Evolutionary conservation across 2,329 filamentous ascomycete genomes (phyloP).

Genomic region (Phoma sp.): DNA sequence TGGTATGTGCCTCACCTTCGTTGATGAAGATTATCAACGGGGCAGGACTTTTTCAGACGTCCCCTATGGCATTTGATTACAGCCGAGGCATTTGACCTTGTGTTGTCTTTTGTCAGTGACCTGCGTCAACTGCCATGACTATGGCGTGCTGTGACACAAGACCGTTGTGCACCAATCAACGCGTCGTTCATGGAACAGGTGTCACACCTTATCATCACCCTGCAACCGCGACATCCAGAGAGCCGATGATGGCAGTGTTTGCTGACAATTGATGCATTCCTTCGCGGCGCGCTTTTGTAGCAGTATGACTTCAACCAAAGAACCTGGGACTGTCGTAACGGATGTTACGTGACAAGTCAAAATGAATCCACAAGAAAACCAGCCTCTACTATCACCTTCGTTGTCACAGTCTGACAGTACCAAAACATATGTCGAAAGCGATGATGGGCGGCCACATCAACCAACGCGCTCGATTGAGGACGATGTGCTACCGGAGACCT

Average conservation of each 20-base stretch:
- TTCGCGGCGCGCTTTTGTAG: background rate
- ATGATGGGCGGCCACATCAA: conserved; percentile 24
- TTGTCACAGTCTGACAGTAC: conserved; percentile 24
- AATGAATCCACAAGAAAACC: conserved; percentile 25
- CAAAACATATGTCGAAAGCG: conserved; percentile 24
- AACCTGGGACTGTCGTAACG: background rate
- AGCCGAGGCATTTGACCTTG: background rate
- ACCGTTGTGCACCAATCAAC: conserved; percentile 8
- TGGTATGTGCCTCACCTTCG: background rate
- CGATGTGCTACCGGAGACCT: conserved; percentile 66
- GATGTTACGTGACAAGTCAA: background rate
- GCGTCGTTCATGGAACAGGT: conserved; percentile 4
- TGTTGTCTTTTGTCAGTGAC: background rate
- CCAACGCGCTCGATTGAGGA: conserved; percentile 57
- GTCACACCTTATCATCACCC: conserved; percentile 4
- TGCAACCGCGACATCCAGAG: conserved; percentile 10
- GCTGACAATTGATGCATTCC: conserved; percentile 35
- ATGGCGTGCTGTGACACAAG: conserved; percentile 17
- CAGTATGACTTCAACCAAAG: background rate
- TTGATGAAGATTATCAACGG: background rate
- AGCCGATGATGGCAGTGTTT: conserved; percentile 24
- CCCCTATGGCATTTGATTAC: background rate
- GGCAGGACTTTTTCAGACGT: too few species aligned
- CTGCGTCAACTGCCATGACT: conserved; percentile 6
- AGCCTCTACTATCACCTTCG: conserved; percentile 33